A percentile compares a stretch with the other conserved stretches of the same genome.
phyloP scores from a whole-genome alignment of 257 asterid genomes.

The Catharanthus roseus region DNA sequence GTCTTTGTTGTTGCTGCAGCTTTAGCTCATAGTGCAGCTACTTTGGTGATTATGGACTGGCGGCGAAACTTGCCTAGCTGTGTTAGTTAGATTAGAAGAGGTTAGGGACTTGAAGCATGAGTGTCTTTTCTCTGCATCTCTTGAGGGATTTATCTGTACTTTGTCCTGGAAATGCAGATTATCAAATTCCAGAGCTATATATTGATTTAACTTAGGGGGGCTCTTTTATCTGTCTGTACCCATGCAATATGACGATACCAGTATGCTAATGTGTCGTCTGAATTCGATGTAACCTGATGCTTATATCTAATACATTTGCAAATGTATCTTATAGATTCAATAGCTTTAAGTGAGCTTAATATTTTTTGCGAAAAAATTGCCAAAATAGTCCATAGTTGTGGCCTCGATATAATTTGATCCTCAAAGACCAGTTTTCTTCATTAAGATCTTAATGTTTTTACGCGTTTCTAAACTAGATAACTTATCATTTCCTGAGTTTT shows the following conservation, averaged over 20 bases:
- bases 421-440: too few relatives aligned
- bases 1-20: constrained; percentile 80
- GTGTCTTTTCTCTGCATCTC: constrained; percentile 5
- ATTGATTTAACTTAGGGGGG: not conserved
- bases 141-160: not conserved
- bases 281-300: too few relatives aligned
- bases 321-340: too few relatives aligned
- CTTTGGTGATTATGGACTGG: constrained; percentile 77
- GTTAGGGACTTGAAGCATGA: not conserved
- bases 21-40: constrained; percentile 63
- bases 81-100: constrained; percentile 6
- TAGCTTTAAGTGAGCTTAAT: not conserved
- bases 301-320: too few relatives aligned
- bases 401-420: too few relatives aligned
- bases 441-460: too few relatives aligned
- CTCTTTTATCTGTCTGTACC: not conserved
- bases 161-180: not conserved
- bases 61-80: constrained; percentile 39
- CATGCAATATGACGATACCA: not conserved
- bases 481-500: too few relatives aligned
- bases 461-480: too few relatives aligned
- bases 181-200: not conserved
- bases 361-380: too few relatives aligned
- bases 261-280: not conserved
- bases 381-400: too few relatives aligned